phyloP scores from a whole-genome alignment of 2,329 filamentous ascomycete genomes.

The Ophiostoma tasmaniense region DNA sequence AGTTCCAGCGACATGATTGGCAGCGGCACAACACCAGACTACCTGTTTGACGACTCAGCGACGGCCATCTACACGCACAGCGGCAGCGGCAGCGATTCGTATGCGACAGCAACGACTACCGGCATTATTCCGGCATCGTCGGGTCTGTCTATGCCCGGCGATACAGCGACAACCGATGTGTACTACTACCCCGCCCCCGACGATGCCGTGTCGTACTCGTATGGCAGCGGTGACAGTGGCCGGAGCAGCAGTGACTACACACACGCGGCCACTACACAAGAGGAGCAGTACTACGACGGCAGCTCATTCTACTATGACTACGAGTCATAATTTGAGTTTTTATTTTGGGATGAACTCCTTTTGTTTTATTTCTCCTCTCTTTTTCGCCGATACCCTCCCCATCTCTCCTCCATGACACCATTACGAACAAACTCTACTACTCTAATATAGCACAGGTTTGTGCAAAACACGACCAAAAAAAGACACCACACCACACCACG shows the following conservation, averaged over 20 bases:
- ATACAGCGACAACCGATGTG: background rate
- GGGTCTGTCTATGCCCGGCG: background rate
- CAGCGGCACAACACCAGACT: constrained; percentile 7
- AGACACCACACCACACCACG: background rate
- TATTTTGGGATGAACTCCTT: background rate
- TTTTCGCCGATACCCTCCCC: background rate
- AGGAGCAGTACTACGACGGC: constrained; percentile 16
- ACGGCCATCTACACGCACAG: constrained; percentile 7
- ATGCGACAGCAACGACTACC: background rate
- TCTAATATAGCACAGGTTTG: background rate
- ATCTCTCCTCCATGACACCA: constrained; percentile 4
- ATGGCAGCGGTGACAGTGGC: constrained; percentile 13
- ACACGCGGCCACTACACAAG: background rate
- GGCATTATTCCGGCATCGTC: background rate
- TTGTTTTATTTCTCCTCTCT: background rate
- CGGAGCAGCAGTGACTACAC: constrained; percentile 18
- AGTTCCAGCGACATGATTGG: background rate
- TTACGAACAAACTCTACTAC: background rate
- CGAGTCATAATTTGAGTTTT: background rate
- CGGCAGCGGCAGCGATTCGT: background rate
- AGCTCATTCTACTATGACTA: constrained; percentile 20
- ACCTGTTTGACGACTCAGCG: constrained; percentile 11
- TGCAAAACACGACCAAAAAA: background rate
- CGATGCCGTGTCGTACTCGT: constrained; percentile 4
- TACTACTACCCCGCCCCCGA: constrained; percentile 14